Evolutionary conservation across 83 land plant genomes (phyloP).

Genomic region (Picea abies): DNA sequence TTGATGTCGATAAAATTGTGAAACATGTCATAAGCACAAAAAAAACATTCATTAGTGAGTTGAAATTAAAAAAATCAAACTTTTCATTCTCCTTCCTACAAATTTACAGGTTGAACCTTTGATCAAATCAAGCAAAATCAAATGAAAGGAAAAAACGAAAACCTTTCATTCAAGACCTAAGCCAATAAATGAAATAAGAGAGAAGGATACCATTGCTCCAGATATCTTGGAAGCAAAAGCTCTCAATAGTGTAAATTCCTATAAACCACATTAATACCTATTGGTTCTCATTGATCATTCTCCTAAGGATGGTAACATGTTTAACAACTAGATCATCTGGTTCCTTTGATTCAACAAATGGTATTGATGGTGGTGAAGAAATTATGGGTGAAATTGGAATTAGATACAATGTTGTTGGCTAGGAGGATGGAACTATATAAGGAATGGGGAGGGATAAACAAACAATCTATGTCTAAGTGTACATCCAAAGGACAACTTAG

Average conservation of each 20-base stretch:
- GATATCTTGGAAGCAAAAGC: not conserved
- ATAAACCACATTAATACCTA: not conserved
- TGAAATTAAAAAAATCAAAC: not conserved
- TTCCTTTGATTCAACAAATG: too few species aligned
- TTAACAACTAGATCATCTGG: not conserved
- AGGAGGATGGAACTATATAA: too few species aligned
- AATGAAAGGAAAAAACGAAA: not conserved
- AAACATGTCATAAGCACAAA: not conserved
- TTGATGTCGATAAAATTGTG: conserved; percentile 32
- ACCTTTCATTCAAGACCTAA: not conserved
- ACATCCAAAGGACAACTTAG: too few species aligned
- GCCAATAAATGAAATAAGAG: not conserved
- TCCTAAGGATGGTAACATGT: not conserved
- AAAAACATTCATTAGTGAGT: not conserved
- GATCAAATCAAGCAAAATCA: not conserved
- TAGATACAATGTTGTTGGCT: too few species aligned
- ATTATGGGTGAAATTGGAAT: too few species aligned
- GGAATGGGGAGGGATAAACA: too few species aligned
- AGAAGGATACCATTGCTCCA: not conserved
- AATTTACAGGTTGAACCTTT: not conserved
- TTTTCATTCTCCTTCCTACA: not conserved
- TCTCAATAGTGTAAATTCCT: not conserved
- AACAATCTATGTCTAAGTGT: too few species aligned
- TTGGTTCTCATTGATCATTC: not conserved
- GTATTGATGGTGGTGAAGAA: too few species aligned